Evolutionary conservation across 805 yeast genomes (phyloP).

Genomic region (Metschnikowia drakensbergensis): DNA sequence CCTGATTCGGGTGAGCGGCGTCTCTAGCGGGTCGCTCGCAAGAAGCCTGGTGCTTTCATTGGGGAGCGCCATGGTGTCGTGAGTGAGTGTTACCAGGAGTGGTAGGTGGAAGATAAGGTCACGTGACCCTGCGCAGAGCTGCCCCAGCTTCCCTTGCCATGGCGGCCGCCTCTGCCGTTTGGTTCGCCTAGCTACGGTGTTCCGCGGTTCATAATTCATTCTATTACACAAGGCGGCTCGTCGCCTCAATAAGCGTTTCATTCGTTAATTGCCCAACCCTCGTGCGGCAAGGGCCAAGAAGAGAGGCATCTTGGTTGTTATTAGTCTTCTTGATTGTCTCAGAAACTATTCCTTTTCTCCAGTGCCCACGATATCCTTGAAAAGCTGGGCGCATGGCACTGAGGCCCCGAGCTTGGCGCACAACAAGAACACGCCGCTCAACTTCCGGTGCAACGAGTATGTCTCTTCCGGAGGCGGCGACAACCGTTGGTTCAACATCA

Average conservation of each 20-base stretch:
- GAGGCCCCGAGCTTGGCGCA: constrained; percentile 82
- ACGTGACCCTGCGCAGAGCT: neutral
- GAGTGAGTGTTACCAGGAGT: neutral
- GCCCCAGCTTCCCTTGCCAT: no score
- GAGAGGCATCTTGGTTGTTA: neutral
- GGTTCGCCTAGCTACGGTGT: neutral
- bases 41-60: constrained; percentile 4
- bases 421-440: constrained; percentile 87
- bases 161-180: no score
- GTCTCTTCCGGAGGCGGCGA: constrained; percentile 99
- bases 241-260: neutral
- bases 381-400: constrained; percentile 76
- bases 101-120: neutral
- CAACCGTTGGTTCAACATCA: constrained; percentile 87
- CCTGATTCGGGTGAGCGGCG: neutral
- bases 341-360: constrained; percentile 16
- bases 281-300: constrained; percentile 1
- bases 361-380: constrained; percentile 68
- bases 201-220: neutral
- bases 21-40: constrained; percentile 1
- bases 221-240: neutral
- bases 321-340: constrained; percentile 3
- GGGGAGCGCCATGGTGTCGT: neutral
- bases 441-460: constrained; percentile 90
- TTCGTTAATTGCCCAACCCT: constrained; percentile 2